phyloP scores from a whole-genome alignment of 1,139 yeast genomes.

The Scheffersomyces cryptocercus region DNA sequence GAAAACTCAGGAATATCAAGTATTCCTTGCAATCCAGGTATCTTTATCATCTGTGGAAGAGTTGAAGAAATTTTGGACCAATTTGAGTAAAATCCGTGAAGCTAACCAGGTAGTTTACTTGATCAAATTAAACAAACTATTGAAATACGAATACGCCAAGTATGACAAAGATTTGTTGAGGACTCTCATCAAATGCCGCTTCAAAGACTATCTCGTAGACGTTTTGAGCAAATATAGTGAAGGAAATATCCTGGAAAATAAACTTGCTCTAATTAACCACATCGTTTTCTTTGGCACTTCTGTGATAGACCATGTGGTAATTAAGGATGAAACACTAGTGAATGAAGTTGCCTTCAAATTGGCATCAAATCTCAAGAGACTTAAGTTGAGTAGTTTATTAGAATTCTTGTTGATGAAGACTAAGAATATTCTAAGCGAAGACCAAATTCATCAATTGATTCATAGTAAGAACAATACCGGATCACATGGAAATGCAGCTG shows the following conservation, averaged over 20 bases:
- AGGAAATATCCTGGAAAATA: neutral
- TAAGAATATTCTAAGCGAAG: constrained; percentile 4
- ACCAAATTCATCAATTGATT: neutral
- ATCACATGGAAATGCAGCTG: neutral
- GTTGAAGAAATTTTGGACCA: constrained; percentile 14
- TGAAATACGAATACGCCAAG: constrained; percentile 5
- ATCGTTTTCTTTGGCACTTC: neutral
- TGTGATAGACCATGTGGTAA: neutral
- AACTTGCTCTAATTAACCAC: neutral
- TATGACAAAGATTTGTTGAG: constrained; percentile 14
- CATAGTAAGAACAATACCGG: neutral
- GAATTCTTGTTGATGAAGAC: constrained; percentile 7
- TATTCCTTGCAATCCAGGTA: constrained; percentile 10
- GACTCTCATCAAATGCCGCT: constrained; percentile 6
- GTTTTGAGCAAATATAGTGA: constrained; percentile 3
- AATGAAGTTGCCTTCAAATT: neutral
- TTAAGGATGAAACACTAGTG: neutral
- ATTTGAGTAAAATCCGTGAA: constrained; percentile 11
- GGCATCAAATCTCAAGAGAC: neutral
- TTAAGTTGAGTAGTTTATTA: neutral
- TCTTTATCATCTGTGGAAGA: constrained; percentile 13
- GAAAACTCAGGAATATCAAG: constrained; percentile 7
- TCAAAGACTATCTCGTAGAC: constrained; percentile 8
- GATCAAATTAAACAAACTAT: constrained; percentile 4
- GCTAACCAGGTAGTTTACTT: constrained; percentile 15